Evolutionary conservation across 73 alveolate genomes (phyloP).

Genomic region (Urostyla sp.): DNA sequence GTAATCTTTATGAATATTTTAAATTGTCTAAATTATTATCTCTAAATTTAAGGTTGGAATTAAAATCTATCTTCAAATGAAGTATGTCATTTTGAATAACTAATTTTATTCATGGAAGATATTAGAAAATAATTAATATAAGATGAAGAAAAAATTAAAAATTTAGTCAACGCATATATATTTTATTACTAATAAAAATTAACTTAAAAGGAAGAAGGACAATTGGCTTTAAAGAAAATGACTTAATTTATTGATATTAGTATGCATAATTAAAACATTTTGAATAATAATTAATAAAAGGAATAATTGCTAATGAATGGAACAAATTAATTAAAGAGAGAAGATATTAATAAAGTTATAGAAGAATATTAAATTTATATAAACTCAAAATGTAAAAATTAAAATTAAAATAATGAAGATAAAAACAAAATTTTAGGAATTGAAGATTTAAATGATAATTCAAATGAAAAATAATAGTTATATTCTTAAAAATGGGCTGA

Average conservation of each 20-base stretch:
- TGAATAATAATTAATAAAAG: neutral
- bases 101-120: neutral
- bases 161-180: constrained; percentile 2
- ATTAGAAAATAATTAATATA: neutral
- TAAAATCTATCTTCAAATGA: neutral
- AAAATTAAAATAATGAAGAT: no score
- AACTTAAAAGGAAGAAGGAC: neutral
- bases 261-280: neutral
- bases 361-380: no score
- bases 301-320: neutral
- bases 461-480: neutral
- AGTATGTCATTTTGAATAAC: neutral
- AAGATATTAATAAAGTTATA: neutral
- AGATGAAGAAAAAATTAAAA: neutral
- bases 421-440: neutral
- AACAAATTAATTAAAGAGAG: neutral
- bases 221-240: constrained; percentile 29
- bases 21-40: constrained; percentile 5
- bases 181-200: constrained; percentile 1
- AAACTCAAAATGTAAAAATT: no score
- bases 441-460: constrained; percentile 25
- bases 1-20: constrained; percentile 27
- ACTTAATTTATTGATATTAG: neutral
- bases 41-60: constrained; percentile 5
- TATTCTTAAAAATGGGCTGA: constrained; percentile 50